phyloP scores from a whole-genome alignment of 306 rosid genomes.

The Sicyos baderoa region DNA sequence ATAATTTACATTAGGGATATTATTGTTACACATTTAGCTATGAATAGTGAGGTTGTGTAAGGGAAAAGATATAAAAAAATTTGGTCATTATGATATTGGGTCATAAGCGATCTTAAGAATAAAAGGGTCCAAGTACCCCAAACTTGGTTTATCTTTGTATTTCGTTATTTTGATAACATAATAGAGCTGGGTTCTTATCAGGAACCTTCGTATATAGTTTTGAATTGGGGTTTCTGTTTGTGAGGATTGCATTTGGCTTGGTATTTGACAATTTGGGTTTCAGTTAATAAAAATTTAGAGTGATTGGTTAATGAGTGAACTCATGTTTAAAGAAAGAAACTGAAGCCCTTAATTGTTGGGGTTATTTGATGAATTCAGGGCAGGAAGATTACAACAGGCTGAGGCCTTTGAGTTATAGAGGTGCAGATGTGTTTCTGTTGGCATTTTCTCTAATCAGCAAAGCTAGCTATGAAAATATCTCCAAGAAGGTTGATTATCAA shows the following conservation, averaged over 20 bases:
- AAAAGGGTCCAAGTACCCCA: too few species aligned
- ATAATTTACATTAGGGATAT: too few species aligned
- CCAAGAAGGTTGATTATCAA: constrained; percentile 56
- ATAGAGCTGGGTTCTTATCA: too few species aligned
- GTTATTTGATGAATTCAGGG: constrained; percentile 36
- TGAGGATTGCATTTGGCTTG: background rate
- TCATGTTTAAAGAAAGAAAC: background rate
- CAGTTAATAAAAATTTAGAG: background rate
- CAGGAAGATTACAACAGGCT: constrained; percentile 93
- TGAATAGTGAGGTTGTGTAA: too few species aligned
- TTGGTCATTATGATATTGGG: too few species aligned
- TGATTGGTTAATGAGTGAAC: background rate
- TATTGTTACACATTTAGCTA: too few species aligned
- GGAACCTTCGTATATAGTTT: background rate
- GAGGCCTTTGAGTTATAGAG: constrained; percentile 93
- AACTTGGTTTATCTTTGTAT: too few species aligned
- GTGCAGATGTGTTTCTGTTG: constrained; percentile 85
- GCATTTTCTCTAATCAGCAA: constrained; percentile 90
- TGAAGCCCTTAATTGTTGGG: background rate
- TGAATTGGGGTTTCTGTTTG: constrained; percentile 8
- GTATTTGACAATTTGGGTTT: background rate
- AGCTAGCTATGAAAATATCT: constrained; percentile 88
- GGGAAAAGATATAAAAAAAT: too few species aligned
- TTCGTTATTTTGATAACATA: too few species aligned
- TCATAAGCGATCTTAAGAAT: too few species aligned